Base-by-base conservation (phyloP, 2,329 filamentous ascomycete genomes). In the Aspergillus pseudotamarii region DNA sequence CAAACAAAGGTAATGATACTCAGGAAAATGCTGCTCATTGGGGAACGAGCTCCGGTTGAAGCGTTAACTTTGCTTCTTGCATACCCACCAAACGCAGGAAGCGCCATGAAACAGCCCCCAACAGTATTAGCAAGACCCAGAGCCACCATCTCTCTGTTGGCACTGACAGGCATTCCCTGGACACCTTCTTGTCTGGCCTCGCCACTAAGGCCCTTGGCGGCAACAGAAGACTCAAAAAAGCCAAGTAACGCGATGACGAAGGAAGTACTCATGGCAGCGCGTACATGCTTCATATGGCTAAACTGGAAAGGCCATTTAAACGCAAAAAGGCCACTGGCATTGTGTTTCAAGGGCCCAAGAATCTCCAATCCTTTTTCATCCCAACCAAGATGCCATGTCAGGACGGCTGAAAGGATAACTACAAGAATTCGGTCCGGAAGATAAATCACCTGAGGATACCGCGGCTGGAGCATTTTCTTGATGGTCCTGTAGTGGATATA, bases 201-300 rank as follows among this genome's bases (percentile, higher is more conserved):
- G 55, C 82, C 82, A 16, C 91, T 91, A 3, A 99, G 81, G 66
- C 92, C 94, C 79, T 98, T 98, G 41, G 95, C 95, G 1, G 95
- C 95, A 14, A 99, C 93, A 0, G 93, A 97, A 3, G 93, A 97
- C 78, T 99, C 95, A 72, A 99, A 99, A 79, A 99, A 99, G n/a
- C 95, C 95, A 0, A 99, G 88, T 28, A 99, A 84, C 0, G 94
- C 93, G 67, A 99, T 97, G 59, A 98, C 84, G 73, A 99, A 97
- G 0, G 93, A 91, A 0, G 95, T 98, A 58, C 92, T 90, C 85
- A 98, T 91, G 43, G 93, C 91, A 66, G 93, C 91, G 26, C 91
- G 89, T 59, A 96, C 91, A 74, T 97, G 91, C 28, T 87, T 85
- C 83, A 98, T 89, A 69, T 96, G 88, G 6, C 87, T 84, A 2